phyloP scores from a whole-genome alignment of 2,329 filamentous ascomycete species.

The Fusarium sp. region DNA sequence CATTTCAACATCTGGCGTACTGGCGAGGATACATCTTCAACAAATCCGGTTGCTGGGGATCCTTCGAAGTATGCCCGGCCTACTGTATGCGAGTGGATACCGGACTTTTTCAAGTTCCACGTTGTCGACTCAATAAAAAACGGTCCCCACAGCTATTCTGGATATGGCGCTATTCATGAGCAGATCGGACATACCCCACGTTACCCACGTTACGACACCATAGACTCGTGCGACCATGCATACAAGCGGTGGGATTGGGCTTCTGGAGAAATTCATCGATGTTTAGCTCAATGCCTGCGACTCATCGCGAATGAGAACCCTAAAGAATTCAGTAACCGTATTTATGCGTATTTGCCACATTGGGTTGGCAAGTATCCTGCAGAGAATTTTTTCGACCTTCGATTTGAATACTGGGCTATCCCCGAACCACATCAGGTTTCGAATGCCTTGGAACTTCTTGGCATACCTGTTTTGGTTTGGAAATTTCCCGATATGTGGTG shows the following conservation, averaged over 20 bases:
- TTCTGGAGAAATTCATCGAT: background rate
- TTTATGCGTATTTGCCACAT: background rate
- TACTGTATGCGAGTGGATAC: background rate
- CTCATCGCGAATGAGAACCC: background rate
- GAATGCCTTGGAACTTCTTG: accelerated
- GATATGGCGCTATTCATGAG: no score
- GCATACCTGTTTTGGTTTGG: background rate
- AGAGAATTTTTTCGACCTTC: background rate
- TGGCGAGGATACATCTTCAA: background rate
- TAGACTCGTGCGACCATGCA: accelerated
- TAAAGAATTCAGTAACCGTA: accelerated
- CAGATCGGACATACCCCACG: background rate
- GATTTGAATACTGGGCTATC: background rate
- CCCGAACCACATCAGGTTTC: background rate
- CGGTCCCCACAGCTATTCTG: no score
- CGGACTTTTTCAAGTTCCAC: background rate
- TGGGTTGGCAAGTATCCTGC: background rate
- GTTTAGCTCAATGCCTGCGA: background rate
- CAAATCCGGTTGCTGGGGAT: background rate
- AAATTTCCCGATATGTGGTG: background rate
- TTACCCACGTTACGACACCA: no score
- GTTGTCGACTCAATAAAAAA: background rate
- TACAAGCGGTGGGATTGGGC: background rate
- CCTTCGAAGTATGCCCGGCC: background rate
- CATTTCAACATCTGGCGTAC: background rate